Base-by-base conservation (phyloP, 495 filamentous ascomycete genomes). In the Elasticomyces elasticus region DNA sequence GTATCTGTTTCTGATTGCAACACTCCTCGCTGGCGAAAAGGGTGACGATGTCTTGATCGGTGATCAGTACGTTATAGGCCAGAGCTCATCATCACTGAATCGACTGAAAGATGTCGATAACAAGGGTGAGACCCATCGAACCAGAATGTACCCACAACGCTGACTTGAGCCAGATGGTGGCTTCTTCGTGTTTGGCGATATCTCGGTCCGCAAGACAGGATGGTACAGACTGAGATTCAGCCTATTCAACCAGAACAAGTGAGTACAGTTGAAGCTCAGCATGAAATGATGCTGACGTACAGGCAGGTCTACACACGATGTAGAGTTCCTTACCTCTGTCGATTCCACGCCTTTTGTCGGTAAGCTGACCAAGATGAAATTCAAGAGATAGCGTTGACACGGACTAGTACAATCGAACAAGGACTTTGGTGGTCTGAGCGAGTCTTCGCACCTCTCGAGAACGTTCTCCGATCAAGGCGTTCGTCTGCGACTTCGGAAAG, bases 401-500 rank as follows among this genome's bases (percentile, higher is more conserved):
- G 41, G 50, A 51, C 24, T 61, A 83, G 89, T 90, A 17, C 81
- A 79, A 52, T 72, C 81, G 15, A 76, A 79, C 28, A 95, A 94
- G 70, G 82, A 83, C 49, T 97, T 88, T 62, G 84, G 83, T 3
- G 91, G 91, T 26, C 83, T 94, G 79, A 77, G 79, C 38, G 91
- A 95, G 66, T 96, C 91, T 9, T 96, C 92, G 0, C 86, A 87
- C 64, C 71, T 98, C 19, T 95, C 92, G 2, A 79, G 90, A 56
- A 87, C 88, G 0, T 97, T 98, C 70, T 87, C 87, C 55, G 92
- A 98, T 65, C 92, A 98, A 67, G 92, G 92, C 17, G 88, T 97
- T 12, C 82, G 89, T 35, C 72, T 98, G 41, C 79, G 91, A 47
- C 80, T 96, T 42, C 80, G 90, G 54, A 98, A 98, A 66, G 89